phyloP scores from a whole-genome alignment of 192 early-diverging fungal genomes.

The Phlyctochytrium arcticum region DNA sequence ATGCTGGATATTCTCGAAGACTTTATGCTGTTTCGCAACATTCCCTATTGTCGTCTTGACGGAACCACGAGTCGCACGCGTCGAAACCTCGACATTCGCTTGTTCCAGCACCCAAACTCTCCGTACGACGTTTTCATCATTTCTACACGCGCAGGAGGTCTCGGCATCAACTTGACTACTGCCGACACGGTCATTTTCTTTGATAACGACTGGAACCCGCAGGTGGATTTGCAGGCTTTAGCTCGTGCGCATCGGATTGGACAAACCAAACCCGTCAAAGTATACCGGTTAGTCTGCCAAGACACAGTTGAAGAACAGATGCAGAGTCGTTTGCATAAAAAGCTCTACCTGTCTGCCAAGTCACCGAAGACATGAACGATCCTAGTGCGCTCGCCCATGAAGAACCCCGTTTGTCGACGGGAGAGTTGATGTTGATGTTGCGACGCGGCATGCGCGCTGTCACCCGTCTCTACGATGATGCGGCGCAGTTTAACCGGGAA shows the following conservation, averaged over 20 bases:
- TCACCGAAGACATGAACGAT: constrained; percentile 25
- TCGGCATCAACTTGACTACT: constrained; percentile 93
- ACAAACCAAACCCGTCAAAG: constrained; percentile 72
- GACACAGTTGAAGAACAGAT: constrained; percentile 76
- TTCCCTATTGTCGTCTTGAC: constrained; percentile 28
- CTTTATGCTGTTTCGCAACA: constrained; percentile 17
- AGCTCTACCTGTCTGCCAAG: constrained; percentile 48
- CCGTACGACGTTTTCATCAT: constrained; percentile 75
- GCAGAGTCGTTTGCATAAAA: constrained; percentile 51
- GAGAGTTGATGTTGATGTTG: constrained; percentile 30
- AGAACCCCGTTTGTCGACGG: constrained; percentile 25
- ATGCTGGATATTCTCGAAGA: constrained; percentile 50
- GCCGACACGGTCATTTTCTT: constrained; percentile 96
- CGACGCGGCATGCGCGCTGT: constrained; percentile 30
- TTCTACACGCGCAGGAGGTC: constrained; percentile 89
- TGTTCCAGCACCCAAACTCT: constrained; percentile 28
- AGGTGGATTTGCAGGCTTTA: constrained; percentile 59
- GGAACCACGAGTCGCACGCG: constrained; percentile 26
- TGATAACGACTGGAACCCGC: constrained; percentile 79
- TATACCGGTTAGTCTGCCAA: constrained; percentile 65
- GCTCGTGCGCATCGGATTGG: constrained; percentile 77
- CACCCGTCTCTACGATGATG: constrained; percentile 1
- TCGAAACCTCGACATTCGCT: constrained; percentile 30
- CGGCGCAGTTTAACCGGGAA: constrained; percentile 16
- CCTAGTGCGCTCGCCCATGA: constrained; percentile 11